A percentile compares a stretch with the other conserved stretches of the same genome.
Conservation (phyloP, 345 rosid genomes). For the Citrus unshiu region DNA sequence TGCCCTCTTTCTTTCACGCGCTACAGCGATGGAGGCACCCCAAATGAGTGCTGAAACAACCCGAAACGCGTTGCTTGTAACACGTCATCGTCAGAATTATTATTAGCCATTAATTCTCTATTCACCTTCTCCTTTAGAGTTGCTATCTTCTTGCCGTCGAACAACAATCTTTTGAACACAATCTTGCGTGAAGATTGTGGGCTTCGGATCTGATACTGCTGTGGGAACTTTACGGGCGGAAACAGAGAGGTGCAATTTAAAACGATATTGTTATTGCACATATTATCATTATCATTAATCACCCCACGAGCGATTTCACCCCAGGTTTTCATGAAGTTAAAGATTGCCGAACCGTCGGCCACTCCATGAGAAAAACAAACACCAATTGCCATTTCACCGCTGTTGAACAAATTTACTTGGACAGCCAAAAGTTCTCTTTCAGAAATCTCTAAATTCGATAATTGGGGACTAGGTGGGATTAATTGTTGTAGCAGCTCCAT, state of each 20-base stretch:
- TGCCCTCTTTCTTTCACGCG: background rate
- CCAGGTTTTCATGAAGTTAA: constrained; percentile 20
- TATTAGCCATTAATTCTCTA: background rate
- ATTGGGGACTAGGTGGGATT: constrained; percentile 5
- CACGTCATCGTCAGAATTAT: no score
- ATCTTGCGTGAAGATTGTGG: background rate
- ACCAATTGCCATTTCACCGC: constrained; percentile 27
- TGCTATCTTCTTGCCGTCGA: no score
- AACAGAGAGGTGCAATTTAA: constrained; percentile 16
- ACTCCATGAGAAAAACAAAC: constrained; percentile 16
- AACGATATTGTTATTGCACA: no score
- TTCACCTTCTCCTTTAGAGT: background rate
- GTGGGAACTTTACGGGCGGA: constrained; percentile 1
- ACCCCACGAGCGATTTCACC: constrained; percentile 9
- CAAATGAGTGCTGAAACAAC: constrained; percentile 21
- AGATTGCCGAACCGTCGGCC: constrained; percentile 8
- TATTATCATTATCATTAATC: no score
- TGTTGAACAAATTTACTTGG: constrained; percentile 20
- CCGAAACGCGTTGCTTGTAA: background rate
- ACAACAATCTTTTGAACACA: background rate
- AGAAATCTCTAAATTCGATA: no score
- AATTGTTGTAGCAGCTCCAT: constrained; percentile 2
- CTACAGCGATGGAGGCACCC: background rate
- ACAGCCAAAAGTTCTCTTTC: background rate
- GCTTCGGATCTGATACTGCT: background rate